phyloP scores from a whole-genome alignment of 2,329 filamentous ascomycete species.

The Fusarium solani-melongenae region DNA sequence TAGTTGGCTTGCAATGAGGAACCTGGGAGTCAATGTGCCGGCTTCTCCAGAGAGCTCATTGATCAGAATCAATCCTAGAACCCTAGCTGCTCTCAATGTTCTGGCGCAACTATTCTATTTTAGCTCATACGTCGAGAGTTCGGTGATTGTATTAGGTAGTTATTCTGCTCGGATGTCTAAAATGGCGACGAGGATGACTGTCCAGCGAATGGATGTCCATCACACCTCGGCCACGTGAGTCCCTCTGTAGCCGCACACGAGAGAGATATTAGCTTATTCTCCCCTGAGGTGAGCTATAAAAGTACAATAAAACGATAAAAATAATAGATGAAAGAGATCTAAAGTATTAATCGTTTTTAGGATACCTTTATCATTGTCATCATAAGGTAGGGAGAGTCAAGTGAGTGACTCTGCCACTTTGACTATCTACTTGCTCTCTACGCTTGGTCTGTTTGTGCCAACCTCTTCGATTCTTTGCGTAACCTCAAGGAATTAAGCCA shows the following conservation, averaged over 20 bases:
- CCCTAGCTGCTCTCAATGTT: not conserved
- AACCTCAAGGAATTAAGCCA: not conserved
- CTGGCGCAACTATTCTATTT: not conserved
- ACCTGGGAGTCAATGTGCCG: not conserved
- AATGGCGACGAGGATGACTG: not conserved
- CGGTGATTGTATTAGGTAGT: not conserved
- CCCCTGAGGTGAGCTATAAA: not conserved
- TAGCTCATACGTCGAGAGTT: not conserved
- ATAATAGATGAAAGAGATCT: not conserved
- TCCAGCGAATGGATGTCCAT: not conserved
- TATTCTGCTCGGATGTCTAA: not conserved
- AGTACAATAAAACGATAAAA: not conserved
- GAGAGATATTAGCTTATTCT: not conserved
- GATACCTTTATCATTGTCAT: not conserved
- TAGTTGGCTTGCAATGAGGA: not conserved
- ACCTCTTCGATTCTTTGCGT: not conserved
- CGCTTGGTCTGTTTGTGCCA: not conserved
- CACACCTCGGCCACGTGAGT: not conserved
- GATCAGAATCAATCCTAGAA: not conserved
- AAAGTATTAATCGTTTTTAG: not conserved
- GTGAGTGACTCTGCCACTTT: not conserved
- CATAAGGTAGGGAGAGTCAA: not conserved
- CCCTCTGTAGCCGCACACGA: not conserved
- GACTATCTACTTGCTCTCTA: not conserved
- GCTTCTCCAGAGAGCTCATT: not conserved